Base-by-base conservation (phyloP, 2,329 filamentous ascomycete genomes). In the Fusarium sp. region DNA sequence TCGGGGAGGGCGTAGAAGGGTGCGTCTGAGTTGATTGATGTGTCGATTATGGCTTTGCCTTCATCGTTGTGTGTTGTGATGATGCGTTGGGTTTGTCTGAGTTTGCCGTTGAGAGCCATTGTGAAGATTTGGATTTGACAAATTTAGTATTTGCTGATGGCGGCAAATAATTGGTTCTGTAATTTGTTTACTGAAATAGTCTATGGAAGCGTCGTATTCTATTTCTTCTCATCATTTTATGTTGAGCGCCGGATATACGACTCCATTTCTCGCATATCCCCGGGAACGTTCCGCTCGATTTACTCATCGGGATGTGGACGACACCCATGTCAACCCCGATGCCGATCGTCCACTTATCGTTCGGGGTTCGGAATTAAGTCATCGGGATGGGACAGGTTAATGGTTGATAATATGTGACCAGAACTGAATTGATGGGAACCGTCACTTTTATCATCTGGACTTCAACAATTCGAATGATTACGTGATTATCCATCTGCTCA, bases 1-100 rank as follows among this genome's bases (percentile, higher is more conserved):
- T 55, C 52, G 14, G 72, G 61, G 3, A 78, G 72, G 1, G 75
- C 70, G 9, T 72, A 75, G 38, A 77, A 75, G 7, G 77, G 76
- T 41, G 72, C 63, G 13, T 72, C 52, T 22, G 70, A 54, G 22
- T 62, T 50, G 59, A 77, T 67, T 51, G 78, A 72, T 50, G 58
- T 47, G 39, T 70, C 67, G 30, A 69, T 36, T 2, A 69, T 42
- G 5, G 79, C 79, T 56, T 79, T 73, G 24, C 79, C 78, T 10
- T 76, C 66, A 32, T 68, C 59, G 44, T 80, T 69, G 50, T 81
- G 79, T 0, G 75, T 74, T 22, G 79, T 80, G 55, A 79, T 78
- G 60, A 66, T 72, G 45, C 71, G 71, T 26, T 76, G 62, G 0
- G 78, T 70, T 38, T 69, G 66, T 52, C 62, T 58, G 45, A 78